Base-by-base conservation (phyloP, 1,139 yeast genomes). In the Protomyces macrosporus region DNA sequence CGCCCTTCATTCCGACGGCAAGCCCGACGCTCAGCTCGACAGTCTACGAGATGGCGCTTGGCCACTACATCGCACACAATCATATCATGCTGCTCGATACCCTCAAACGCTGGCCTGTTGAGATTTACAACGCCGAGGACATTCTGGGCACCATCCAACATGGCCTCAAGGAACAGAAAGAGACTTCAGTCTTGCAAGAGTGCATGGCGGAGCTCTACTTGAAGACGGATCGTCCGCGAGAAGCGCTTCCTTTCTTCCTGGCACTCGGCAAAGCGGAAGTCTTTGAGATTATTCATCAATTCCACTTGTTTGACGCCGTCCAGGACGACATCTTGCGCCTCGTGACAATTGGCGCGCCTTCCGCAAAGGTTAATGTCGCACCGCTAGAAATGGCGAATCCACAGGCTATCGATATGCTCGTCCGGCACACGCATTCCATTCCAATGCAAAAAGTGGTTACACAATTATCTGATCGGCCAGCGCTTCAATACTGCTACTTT, bases 401-500 rank as follows among this genome's bases (percentile, higher is more conserved):
- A 3, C 48, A 53, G 23, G 64, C 64, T 2, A 50, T 63, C 23
- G 34, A 52, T 5, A 36, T 65, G 53, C 39, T 65, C 33, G 67
- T 63, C 5, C 57, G 55, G 45, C 65, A 63, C 50, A 50, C 65
- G 1, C 67, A 65, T 30, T 63, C 65, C 9, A 59, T 65, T 33
- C 66, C 64, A 7, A 50, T 55, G 40, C 34, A 71, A 0, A 74
- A 75, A 3, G 76, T 90, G 0, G 75, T 89, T 0, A 69, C 76
- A 0, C 70, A 81, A 39, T 79, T 90, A 10, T 55, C 63, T 34
- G 52, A 58, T 5, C 63, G 60, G 50, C 69, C 69, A 2, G 75
- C 87, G 55, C 79, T 83, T 50, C 75, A 83, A 42, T 77, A 90
- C 16, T 81, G 82, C 62, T 90, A 84, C 69, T 75, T 89, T 30